Evolutionary conservation across 192 early-diverging fungal species (phyloP), one percentile per base, ranked within the genome.

Genomic region (Radiomyces spectabilis): DNA sequence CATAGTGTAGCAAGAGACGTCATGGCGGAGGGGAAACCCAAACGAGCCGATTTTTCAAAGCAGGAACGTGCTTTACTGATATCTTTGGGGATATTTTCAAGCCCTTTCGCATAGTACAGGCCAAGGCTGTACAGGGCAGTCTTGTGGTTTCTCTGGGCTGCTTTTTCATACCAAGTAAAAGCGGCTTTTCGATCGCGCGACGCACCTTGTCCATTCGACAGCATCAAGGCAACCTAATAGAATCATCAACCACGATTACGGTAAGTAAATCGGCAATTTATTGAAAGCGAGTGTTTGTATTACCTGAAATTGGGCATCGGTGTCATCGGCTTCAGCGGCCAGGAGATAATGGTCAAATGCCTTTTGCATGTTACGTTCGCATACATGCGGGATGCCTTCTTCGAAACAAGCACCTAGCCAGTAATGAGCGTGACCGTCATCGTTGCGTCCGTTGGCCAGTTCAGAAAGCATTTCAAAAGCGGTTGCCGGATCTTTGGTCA

Each of bases 141-240:
- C 10, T 30, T 27, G 34, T 49, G 35, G 19, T 69, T 69, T 16
- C 53, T 40, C 1, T 59, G 29, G 9, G 55, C 54, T 26, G 71
- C 61, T 21, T 63, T 64, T 7, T 47, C 38, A 33, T 68, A 70
- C 61, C 60, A 76, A 29, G 60, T 51, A 44, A 71, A 61, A 13
- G 74, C 74, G 15, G 57, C 57, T 12, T 18, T 18, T 9, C 52
- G 58, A 41, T 69, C 57, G 18, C 38, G 34, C 2, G 33, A 6
- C 15, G 64, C 59, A 16, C 72, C 72, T 32, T 44, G 34, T 7
- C 72, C 72, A 47, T 65, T 58, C 9, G 57, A 66, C 26, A 68
- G 52, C 71, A 73, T 73, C n/a, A 59, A 51, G 8, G 55, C 67
- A 22, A 68, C 48, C 66, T 68, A 51, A 29, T 16, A 35, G 32